Evolutionary conservation across 2,329 filamentous ascomycete species (phyloP).

Genomic region (Botryosphaeria dothidea): DNA sequence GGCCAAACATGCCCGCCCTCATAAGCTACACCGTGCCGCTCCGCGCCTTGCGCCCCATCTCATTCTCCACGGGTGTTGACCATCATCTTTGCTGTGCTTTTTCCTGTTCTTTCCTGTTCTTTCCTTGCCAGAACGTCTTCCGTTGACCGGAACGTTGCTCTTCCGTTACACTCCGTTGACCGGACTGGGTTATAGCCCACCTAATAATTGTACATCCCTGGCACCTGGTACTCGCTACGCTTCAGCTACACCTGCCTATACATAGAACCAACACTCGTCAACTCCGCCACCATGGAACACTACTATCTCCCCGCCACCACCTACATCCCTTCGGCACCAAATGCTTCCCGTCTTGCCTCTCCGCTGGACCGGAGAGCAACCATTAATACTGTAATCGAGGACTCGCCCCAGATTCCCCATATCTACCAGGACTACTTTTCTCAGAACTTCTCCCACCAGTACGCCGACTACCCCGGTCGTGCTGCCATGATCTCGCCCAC

Average conservation of each 20-base stretch:
- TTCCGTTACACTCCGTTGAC: constrained; percentile 6
- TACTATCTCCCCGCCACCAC: constrained; percentile 50
- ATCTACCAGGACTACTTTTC: constrained; percentile 18
- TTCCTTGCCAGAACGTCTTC: not conserved
- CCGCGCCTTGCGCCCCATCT: constrained; percentile 1
- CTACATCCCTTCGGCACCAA: constrained; percentile 48
- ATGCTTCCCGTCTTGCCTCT: constrained; percentile 32
- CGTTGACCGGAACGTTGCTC: not conserved
- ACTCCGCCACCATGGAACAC: constrained; percentile 42
- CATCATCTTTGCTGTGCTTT: constrained; percentile 7
- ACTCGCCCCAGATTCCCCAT: constrained; percentile 36
- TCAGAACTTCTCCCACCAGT: not conserved
- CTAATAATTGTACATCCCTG: constrained; percentile 9
- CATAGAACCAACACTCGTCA: not conserved
- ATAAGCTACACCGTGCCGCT: constrained; percentile 9
- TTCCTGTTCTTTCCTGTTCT: not conserved
- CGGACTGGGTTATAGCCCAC: constrained; percentile 4
- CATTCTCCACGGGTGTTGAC: constrained; percentile 15
- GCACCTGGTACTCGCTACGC: not conserved
- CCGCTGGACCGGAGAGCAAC: constrained; percentile 59
- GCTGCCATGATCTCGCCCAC: constrained; percentile 43
- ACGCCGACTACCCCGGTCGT: constrained; percentile 18
- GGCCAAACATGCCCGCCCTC: not conserved
- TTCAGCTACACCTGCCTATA: constrained; percentile 2
- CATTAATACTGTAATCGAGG: constrained; percentile 68